These are phyloP conservation scores for Colletotrichum tanaceti DNA, from an alignment of 2,329 filamentous ascomycete genomes.

Conservation along the genomic window DNA sequence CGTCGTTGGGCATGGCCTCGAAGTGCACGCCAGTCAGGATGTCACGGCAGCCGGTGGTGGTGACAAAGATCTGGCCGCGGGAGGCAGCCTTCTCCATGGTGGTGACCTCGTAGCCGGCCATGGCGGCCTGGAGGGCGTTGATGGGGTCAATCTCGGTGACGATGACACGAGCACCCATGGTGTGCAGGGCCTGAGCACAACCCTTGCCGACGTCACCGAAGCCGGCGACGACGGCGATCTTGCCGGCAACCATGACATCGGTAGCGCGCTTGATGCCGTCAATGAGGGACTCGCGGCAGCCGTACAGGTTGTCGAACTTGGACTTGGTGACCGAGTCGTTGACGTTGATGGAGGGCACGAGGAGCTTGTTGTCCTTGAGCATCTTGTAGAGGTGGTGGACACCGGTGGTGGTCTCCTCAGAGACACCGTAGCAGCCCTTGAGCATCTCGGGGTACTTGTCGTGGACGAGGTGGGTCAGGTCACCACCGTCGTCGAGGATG, in stretches of 20 bases:
- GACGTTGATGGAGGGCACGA: slow-evolving; percentile 98
- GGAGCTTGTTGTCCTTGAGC: slow-evolving; percentile 89
- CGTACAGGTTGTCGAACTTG: slow-evolving; percentile 99
- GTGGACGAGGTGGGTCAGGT: slow-evolving; percentile 96
- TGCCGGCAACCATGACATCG: slow-evolving; percentile 99
- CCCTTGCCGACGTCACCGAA: slow-evolving; percentile 99
- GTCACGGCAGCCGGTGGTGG: slow-evolving; percentile 98
- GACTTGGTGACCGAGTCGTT: slow-evolving; percentile 99
- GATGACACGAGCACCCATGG: slow-evolving; percentile 96
- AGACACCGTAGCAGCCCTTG: slow-evolving; percentile 97
- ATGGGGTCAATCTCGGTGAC: slow-evolving; percentile 98
- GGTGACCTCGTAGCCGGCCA: slow-evolving; percentile 95
- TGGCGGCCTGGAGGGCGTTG: slow-evolving; percentile 98
- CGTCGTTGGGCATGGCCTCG: slow-evolving; percentile 94
- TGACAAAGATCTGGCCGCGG: slow-evolving; percentile 96
- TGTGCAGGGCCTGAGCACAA: slow-evolving; percentile 93
- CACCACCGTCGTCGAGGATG: slow-evolving; percentile 98
- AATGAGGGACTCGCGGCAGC: slow-evolving; percentile 97
- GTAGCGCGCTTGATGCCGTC: slow-evolving; percentile 99
- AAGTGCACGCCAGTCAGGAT: slow-evolving; percentile 95
- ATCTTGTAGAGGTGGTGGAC: slow-evolving; percentile 99
- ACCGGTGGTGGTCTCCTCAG: slow-evolving; percentile 99
- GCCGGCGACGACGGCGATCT: slow-evolving; percentile 96
- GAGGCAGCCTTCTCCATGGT: slow-evolving; percentile 97
- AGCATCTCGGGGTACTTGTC: slow-evolving; percentile 98